A percentile compares a stretch with the other conserved stretches of the same genome.
Conservation (phyloP, 1,139 yeast species). For the Geotrichum macrosporum region DNA sequence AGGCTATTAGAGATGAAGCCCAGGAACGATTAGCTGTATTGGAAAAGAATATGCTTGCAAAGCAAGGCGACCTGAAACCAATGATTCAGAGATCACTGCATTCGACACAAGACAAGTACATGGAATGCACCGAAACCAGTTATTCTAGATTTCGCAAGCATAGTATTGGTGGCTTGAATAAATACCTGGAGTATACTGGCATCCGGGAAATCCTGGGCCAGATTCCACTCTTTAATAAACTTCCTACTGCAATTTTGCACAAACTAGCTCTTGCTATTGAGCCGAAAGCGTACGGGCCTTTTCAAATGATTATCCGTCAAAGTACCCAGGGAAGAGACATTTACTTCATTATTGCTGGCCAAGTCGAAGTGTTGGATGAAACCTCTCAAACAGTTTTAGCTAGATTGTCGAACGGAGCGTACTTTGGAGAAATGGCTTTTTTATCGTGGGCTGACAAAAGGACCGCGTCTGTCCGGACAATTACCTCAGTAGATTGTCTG, state of each 20-base stretch:
- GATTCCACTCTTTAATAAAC: slow-evolving; percentile 53
- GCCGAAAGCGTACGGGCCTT: slow-evolving; percentile 50
- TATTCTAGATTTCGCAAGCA: neutral
- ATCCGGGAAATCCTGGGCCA: slow-evolving; percentile 55
- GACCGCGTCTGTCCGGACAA: slow-evolving; percentile 60
- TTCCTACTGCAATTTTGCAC: slow-evolving; percentile 57
- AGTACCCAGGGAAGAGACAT: slow-evolving; percentile 60
- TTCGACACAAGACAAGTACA: too few relatives aligned
- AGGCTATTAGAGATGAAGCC: slow-evolving; percentile 70
- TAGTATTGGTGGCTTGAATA: slow-evolving; percentile 13
- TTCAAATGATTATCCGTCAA: slow-evolving; percentile 56
- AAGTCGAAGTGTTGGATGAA: slow-evolving; percentile 61
- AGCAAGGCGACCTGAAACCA: too few relatives aligned
- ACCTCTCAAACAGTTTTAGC: slow-evolving; percentile 45
- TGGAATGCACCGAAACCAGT: too few relatives aligned
- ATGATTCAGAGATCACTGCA: too few relatives aligned
- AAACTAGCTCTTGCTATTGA: slow-evolving; percentile 61
- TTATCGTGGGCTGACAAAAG: slow-evolving; percentile 49
- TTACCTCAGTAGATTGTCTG: slow-evolving; percentile 55
- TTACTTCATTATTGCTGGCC: slow-evolving; percentile 62
- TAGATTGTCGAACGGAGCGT: slow-evolving; percentile 56
- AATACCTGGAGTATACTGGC: slow-evolving; percentile 16
- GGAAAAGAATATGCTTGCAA: slow-evolving; percentile 47
- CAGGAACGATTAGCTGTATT: slow-evolving; percentile 70
- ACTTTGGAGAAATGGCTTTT: slow-evolving; percentile 76